Evolutionary conservation across 352 stramenopile genomes (phyloP).

Genomic region (Peronospora farinosa): DNA sequence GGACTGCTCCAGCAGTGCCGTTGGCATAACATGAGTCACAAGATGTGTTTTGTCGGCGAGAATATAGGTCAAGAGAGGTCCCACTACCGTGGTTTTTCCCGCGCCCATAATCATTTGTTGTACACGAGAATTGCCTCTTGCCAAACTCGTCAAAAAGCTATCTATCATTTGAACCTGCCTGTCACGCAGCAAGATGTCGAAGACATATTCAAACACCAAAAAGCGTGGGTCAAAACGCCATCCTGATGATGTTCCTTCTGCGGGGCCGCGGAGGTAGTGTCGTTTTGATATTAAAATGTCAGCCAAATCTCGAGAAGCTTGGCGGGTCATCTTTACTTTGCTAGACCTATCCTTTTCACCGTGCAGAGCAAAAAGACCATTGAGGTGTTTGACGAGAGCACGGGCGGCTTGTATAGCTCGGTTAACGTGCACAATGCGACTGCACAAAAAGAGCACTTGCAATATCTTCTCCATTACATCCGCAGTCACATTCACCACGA

Average conservation of each 20-base stretch:
- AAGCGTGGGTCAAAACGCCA: conserved; percentile 96
- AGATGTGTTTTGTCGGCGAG: conserved; percentile 93
- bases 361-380: conserved; percentile 3
- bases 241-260: conserved; percentile 8
- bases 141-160: conserved; percentile 92
- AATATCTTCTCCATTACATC: conserved; percentile 48
- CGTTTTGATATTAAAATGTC: conserved; percentile 69
- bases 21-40: conserved; percentile 97
- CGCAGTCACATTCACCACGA: conserved; percentile 26
- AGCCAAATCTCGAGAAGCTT: conserved; percentile 78
- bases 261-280: conserved; percentile 45
- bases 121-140: conserved; percentile 66
- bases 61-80: conserved; percentile 96
- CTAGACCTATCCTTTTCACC: conserved; percentile 21
- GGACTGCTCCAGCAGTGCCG: conserved; percentile 97
- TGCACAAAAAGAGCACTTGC: conserved; percentile 64
- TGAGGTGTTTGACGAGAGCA: conserved; percentile 24
- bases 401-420: conserved; percentile 54
- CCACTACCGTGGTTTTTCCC: conserved; percentile 99
- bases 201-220: conserved; percentile 99
- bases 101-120: conserved; percentile 99
- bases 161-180: conserved; percentile 99
- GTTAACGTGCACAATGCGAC: conserved; percentile 81
- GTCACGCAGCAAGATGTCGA: conserved; percentile 94
- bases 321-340: conserved; percentile 59